Percentiles rank a stretch among this genome's conserved stretches.
phyloP scores from a whole-genome alignment of 169 alveolate species.

The Toxoplasma gondii region DNA sequence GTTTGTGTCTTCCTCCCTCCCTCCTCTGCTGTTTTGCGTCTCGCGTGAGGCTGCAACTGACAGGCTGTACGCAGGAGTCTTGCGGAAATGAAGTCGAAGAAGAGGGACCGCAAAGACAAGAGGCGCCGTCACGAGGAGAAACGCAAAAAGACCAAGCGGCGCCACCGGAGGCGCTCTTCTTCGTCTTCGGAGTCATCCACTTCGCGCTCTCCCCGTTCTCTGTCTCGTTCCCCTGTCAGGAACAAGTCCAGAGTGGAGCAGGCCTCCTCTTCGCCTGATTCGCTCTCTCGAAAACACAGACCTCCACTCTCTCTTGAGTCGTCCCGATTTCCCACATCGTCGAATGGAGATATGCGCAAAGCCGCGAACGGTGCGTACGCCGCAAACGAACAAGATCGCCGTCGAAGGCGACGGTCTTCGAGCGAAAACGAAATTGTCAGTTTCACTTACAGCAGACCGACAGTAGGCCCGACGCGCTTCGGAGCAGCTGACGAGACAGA shows the following conservation, averaged over 20 bases:
- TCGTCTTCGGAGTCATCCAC: conserved; percentile 9
- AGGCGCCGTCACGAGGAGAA: not conserved
- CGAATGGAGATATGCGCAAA: not conserved
- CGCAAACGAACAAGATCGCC: not conserved
- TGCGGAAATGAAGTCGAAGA: conserved; percentile 2
- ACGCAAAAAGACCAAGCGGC: not conserved
- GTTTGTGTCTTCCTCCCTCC: too few relatives aligned
- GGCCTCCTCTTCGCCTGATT: too few relatives aligned
- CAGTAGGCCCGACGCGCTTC: not conserved
- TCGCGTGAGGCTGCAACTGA: not conserved
- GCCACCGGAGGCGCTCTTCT: not conserved
- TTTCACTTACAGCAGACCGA: not conserved
- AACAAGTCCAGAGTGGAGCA: not conserved
- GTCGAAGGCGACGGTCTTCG: not conserved
- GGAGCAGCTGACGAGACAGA: not conserved
- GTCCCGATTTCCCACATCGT: too few relatives aligned
- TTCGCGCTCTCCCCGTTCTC: not conserved
- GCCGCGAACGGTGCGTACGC: not conserved
- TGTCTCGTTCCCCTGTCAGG: not conserved
- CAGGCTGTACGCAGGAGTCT: not conserved
- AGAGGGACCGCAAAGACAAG: not conserved
- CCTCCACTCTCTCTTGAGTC: too few relatives aligned
- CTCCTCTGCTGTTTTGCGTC: not conserved
- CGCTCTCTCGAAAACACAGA: too few relatives aligned
- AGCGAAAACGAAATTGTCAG: not conserved